Conservation (phyloP, 169 alveolate species). For the Plasmodium malariae region DNA sequence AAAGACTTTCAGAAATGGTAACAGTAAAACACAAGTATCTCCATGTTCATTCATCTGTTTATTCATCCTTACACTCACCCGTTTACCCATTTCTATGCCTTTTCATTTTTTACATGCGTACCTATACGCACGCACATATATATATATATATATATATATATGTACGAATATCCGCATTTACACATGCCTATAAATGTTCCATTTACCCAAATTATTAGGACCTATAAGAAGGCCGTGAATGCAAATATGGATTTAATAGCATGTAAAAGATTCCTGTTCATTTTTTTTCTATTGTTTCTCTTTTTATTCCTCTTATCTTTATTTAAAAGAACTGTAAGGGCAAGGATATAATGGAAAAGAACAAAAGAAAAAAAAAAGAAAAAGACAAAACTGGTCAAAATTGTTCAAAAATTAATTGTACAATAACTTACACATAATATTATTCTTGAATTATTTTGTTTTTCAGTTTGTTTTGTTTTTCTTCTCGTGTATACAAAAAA, state of each 20-base stretch:
- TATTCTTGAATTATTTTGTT: no score
- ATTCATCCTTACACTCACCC: neutral
- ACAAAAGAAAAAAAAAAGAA: no score
- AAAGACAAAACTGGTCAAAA: no score
- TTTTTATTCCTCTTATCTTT: neutral
- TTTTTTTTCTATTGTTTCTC: neutral
- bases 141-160: no score
- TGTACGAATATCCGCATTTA: neutral
- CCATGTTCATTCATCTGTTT: no score
- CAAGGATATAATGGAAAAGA: no score
- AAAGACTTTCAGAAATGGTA: slow-evolving; percentile 60
- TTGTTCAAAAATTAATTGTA: no score
- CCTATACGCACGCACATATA: neutral
- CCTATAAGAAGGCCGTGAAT: slow-evolving; percentile 14
- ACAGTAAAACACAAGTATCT: neutral
- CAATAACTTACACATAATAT: no score
- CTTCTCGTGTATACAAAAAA: neutral
- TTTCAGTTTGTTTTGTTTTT: no score
- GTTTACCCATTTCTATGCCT: neutral
- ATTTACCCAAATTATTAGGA: slow-evolving; percentile 12
- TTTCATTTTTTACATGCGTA: neutral
- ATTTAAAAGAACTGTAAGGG: no score
- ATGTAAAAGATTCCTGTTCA: neutral
- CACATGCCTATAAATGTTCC: neutral
- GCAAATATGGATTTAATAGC: no score